These are phyloP conservation scores for Torrubiella hemipterigena DNA, from an alignment of 2,329 filamentous ascomycete species.

Conservation along the genomic window DNA sequence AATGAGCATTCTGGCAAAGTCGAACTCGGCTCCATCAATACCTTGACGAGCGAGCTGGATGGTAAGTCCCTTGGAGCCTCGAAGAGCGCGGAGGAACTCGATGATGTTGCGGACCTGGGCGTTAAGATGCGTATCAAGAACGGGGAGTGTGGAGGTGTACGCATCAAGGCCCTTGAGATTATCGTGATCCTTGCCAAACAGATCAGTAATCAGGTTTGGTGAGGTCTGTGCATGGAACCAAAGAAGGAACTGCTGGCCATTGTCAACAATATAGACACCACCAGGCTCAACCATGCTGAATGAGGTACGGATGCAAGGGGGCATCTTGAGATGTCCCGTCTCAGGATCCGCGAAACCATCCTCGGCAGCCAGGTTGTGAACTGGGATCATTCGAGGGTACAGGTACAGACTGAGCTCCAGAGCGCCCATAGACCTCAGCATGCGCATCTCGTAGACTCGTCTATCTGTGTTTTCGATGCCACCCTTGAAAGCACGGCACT, in stretches of 20 bases:
- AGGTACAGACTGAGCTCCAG: constrained; percentile 83
- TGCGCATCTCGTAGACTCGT: constrained; percentile 79
- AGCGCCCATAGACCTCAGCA: constrained; percentile 79
- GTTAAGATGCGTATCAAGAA: constrained; percentile 84
- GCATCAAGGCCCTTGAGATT: constrained; percentile 68
- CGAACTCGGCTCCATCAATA: constrained; percentile 88
- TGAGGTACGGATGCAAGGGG: constrained; percentile 65
- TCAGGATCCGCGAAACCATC: constrained; percentile 86
- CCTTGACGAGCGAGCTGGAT: constrained; percentile 88
- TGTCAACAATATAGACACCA: constrained; percentile 89
- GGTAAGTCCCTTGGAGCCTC: constrained; percentile 78
- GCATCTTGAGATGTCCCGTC: constrained; percentile 78
- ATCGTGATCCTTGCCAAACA: constrained; percentile 67
- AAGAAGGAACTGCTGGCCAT: constrained; percentile 80
- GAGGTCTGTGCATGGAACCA: constrained; percentile 92
- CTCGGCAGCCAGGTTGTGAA: constrained; percentile 78
- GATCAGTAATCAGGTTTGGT: constrained; percentile 77
- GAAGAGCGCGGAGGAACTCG: constrained; percentile 68
- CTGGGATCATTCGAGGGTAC: constrained; percentile 83
- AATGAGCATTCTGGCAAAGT: constrained; percentile 82
- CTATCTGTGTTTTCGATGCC: constrained; percentile 85
- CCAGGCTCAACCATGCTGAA: constrained; percentile 86
- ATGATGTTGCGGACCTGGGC: constrained; percentile 90
- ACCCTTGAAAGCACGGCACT: constrained; percentile 86
- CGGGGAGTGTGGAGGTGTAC: constrained; percentile 66